Base-by-base conservation (phyloP, 1,284 basidiomycete genomes). In the Tilletia setariae region DNA sequence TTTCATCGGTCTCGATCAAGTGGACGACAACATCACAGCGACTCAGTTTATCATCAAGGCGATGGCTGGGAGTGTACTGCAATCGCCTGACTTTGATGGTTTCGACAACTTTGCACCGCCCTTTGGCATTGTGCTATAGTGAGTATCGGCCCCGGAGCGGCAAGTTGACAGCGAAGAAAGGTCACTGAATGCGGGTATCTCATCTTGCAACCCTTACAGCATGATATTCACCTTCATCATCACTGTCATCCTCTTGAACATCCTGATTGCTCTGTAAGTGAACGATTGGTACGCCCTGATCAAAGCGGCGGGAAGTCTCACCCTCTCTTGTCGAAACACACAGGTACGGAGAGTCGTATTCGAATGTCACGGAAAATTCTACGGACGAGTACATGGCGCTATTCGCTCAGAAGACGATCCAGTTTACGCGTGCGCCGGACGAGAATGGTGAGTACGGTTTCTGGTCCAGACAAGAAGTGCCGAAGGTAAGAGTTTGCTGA, bases 211-310 rank as follows among this genome's bases (percentile, higher is more conserved):
- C n/a, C n/a, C n/a, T n/a, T 6, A 3, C 21, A 56, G 53, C 53
- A 56, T 56, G 53, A 56, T 56, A 9, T 56, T 56, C 53, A 56
- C 53, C 21, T 56, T 56, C 25, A 56, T 56, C 53, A 56, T 56
- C 53, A 56, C 53, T 19, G 53, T 56, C 7, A 56, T 56, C 25
- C 53, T 56, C 4, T 28, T 56, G 4, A 56, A 56, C 53, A 56
- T 56, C 25, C 53, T 56, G 6, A 56, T 56, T 28, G 53, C 53
- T 4, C 53, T 56, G 6, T 56, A n/a, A n/a, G n/a, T n/a, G n/a
- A n/a, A n/a, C n/a, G n/a, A n/a, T n/a, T n/a, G n/a, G n/a, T n/a
- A n/a, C n/a, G n/a, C n/a, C n/a, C n/a, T n/a, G n/a, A n/a, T n/a
- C n/a, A n/a, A n/a, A n/a, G n/a, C n/a, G n/a, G n/a, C n/a, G n/a